Evolutionary conservation across 1,284 basidiomycete species (phyloP), one percentile per base, ranked within the genome.

Genomic region (Somion occarium): DNA sequence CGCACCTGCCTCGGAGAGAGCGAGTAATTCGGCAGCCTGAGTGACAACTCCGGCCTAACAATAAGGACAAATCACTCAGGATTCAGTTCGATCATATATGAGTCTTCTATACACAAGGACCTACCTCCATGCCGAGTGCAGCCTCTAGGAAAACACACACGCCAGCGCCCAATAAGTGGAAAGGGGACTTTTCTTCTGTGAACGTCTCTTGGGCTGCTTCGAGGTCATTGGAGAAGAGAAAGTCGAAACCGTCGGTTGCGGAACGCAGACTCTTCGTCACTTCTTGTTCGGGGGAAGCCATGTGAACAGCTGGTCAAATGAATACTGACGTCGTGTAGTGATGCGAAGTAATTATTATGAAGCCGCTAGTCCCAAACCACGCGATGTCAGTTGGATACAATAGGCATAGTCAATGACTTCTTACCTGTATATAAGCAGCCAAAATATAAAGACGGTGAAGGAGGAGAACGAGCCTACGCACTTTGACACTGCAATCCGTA

Each of bases 101-200:
- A 19, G 30, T 45, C n/a, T n/a, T n/a, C n/a, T 22, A 34, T 47
- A 48, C 43, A 38, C 15, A 22, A 13, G 22, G 18, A 63, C 72
- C n/a, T 41, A 83, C 83, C 78, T 91, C 88, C 82, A 90, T 82
- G 18, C 86, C 85, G n/a, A 91, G 68, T 1, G 85, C 86, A 1
- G 88, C 88, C 65, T 88, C 82, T 26, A 91, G 68, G 59, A 90
- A 90, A 1, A 80, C 77, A 53, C 82, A 83, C 0, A 83, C 80
- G n/a, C 87, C 88, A 1, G 81, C 69, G 2, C 88, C 88, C 52
- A 89, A 72, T 30, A 78, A 70, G 64, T 89, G 86, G 61, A 88
- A 85, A 0, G 87, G 80, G 24, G 83, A 82, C 44, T 78, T 72
- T 3, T 71, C 68, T 1, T 65, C 63, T 24, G 69, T 55, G 60